Base-by-base conservation (phyloP, 164 flowering plant species). In the Dillenia suffruticosa region DNA sequence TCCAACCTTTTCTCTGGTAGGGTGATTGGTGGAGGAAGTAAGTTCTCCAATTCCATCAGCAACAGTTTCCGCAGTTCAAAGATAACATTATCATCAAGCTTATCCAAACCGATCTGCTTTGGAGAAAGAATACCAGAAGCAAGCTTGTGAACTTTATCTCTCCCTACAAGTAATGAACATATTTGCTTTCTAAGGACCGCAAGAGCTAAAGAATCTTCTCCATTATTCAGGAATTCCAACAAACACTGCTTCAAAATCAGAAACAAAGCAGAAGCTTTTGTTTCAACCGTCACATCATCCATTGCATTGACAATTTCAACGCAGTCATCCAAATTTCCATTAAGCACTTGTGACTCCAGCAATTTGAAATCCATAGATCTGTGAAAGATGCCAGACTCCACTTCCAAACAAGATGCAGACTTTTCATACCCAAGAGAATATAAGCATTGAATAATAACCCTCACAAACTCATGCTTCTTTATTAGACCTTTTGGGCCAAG, bases 401-500 rank as follows among this genome's bases (percentile, higher is more conserved):
- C 73, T 73, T 93, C 98, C 67, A 90, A 72, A 64, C 78, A 74
- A 9, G 76, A 65, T 0, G 92, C 98, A 51, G 96, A 75, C 17
- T 75, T 81, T 5, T 46, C 57, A 61, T 82, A 90, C n/a, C 96
- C 98, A 56, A 90, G 69, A 9, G 96, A 82, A 65, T 80, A 75
- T 22, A 93, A 76, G 56, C 81, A 80, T 51, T 85, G 94, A 62
- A 85, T 69, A 19, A 90, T 76, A 52, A 85, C 61, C 55, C 93
- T 76, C 2, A 88, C 77, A 58, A 90, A 85, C 72, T 92, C 96
- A 22, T 77, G 69, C 71, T 71, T 82, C 67, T 72, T 84, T 43
- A 92, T 75, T 24, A 85, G 44, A 26, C 88, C 89, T 68, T 73
- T 79, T 1, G 83, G 61, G n/a, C 95, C 96, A 8, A 85, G 59